Evolutionary conservation across 2,329 filamentous ascomycete species (phyloP).

Genomic region (Exophiala alcalophila): DNA sequence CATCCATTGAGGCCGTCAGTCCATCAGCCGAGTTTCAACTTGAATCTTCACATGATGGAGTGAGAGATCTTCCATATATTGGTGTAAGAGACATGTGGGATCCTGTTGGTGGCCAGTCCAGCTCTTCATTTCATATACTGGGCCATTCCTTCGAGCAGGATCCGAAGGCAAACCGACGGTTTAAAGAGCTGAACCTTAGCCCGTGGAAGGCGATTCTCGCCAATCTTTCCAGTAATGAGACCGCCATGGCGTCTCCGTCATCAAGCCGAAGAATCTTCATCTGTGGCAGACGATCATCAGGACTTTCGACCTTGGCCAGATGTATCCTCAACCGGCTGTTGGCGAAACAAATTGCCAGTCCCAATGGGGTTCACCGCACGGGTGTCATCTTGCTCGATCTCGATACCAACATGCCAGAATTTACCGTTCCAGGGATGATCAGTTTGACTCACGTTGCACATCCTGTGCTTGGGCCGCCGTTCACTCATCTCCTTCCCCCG

Average conservation of each 20-base stretch:
- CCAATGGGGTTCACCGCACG: slow-evolving; percentile 25
- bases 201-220: slow-evolving; percentile 14
- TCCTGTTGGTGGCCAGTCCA: slow-evolving; percentile 3
- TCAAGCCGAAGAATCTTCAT: slow-evolving; percentile 42
- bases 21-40: slow-evolving; percentile 23
- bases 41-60: slow-evolving; percentile 12
- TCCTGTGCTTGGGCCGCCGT: slow-evolving; percentile 56
- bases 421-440: slow-evolving; percentile 57
- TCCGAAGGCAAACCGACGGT: slow-evolving; percentile 7
- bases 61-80: slow-evolving; percentile 15
- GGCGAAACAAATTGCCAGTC: slow-evolving; percentile 28
- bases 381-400: slow-evolving; percentile 57
- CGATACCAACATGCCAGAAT: slow-evolving; percentile 59
- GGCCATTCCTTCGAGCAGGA: slow-evolving; percentile 25
- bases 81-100: slow-evolving; percentile 17
- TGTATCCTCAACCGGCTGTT: slow-evolving; percentile 56
- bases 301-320: slow-evolving; percentile 59
- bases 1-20: slow-evolving; percentile 44
- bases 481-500: slow-evolving; percentile 46
- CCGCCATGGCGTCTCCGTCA: neutral
- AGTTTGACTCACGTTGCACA: slow-evolving; percentile 53
- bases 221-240: neutral
- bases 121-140: slow-evolving; percentile 20
- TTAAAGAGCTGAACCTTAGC: slow-evolving; percentile 16
- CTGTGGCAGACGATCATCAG: slow-evolving; percentile 55